Evolutionary conservation across 805 yeast genomes (phyloP).

Genomic region (Cephaloascus albidus): DNA sequence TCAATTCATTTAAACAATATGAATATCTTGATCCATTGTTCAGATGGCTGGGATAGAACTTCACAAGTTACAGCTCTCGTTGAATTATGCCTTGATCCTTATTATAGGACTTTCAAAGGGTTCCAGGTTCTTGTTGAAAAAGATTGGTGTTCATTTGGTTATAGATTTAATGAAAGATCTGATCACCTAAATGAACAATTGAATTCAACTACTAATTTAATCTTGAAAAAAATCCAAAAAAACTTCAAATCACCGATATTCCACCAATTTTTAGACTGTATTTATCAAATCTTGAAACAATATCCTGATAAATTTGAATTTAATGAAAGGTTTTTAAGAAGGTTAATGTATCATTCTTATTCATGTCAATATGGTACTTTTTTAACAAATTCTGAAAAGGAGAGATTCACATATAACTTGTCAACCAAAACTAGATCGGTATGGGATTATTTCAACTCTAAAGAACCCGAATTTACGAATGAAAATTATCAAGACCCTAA

Average conservation of each 20-base stretch:
- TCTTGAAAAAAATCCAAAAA: conserved; percentile 26
- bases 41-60: conserved; percentile 99
- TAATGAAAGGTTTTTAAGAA: conserved; percentile 77
- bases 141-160: conserved; percentile 95
- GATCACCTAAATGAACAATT: conserved; percentile 48
- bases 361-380: conserved; percentile 96
- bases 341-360: conserved; percentile 79
- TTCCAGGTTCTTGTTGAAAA: conserved; percentile 81
- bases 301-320: conserved; percentile 72
- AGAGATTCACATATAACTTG: conserved; percentile 35
- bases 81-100: conserved; percentile 85
- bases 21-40: conserved; percentile 83
- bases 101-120: conserved; percentile 79
- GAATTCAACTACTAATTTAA: neutral
- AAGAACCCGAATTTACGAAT: conserved; percentile 62
- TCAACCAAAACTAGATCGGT: conserved; percentile 57
- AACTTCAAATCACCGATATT: conserved; percentile 71
- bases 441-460: conserved; percentile 88
- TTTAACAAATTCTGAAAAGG: conserved; percentile 64
- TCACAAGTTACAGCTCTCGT: conserved; percentile 80
- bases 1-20: conserved; percentile 78
- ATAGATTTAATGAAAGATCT: conserved; percentile 73
- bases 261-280: conserved; percentile 88
- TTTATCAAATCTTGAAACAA: conserved; percentile 69
- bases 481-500: conserved; percentile 22